Conservation (phyloP, 2,329 filamentous ascomycete species). For the Gnomoniopsis smithogilvyi region DNA sequence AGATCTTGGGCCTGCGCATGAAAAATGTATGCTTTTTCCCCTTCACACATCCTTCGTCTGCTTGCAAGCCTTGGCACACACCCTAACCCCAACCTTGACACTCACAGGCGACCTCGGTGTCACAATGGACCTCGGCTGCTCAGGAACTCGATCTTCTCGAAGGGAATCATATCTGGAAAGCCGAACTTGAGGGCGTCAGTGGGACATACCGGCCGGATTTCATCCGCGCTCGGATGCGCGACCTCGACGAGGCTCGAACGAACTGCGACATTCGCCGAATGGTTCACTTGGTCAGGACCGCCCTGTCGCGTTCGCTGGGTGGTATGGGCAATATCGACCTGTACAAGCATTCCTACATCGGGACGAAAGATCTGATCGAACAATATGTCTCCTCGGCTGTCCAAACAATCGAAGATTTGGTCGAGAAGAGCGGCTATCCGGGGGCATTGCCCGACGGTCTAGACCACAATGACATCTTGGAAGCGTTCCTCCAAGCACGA, state of each 20-base stretch:
- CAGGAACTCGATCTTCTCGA: slow-evolving; percentile 75
- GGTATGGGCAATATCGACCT: slow-evolving; percentile 81
- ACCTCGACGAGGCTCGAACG: slow-evolving; percentile 71
- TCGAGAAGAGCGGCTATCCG: slow-evolving; percentile 51
- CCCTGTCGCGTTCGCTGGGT: slow-evolving; percentile 75
- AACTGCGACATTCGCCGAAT: slow-evolving; percentile 72
- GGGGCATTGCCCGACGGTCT: slow-evolving; percentile 47
- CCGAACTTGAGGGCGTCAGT: slow-evolving; percentile 44
- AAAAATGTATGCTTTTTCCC: slow-evolving; percentile 55
- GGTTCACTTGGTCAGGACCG: slow-evolving; percentile 77
- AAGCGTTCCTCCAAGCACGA: slow-evolving; percentile 67
- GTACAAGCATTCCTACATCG: slow-evolving; percentile 80
- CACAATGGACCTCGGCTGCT: slow-evolving; percentile 74
- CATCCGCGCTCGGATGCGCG: slow-evolving; percentile 65
- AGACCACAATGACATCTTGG: slow-evolving; percentile 58
- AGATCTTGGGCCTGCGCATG: slow-evolving; percentile 62
- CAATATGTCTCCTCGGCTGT: slow-evolving; percentile 79
- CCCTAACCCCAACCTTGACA: neutral
- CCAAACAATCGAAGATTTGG: slow-evolving; percentile 68
- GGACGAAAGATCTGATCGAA: slow-evolving; percentile 85
- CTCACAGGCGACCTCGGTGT: slow-evolving; percentile 60
- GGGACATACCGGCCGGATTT: slow-evolving; percentile 69
- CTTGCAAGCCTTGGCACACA: slow-evolving; percentile 14
- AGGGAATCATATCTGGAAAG: slow-evolving; percentile 79
- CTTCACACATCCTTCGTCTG: neutral